Conservation (phyloP, 1,139 yeast genomes). For the Debaryomyces coudertii region DNA sequence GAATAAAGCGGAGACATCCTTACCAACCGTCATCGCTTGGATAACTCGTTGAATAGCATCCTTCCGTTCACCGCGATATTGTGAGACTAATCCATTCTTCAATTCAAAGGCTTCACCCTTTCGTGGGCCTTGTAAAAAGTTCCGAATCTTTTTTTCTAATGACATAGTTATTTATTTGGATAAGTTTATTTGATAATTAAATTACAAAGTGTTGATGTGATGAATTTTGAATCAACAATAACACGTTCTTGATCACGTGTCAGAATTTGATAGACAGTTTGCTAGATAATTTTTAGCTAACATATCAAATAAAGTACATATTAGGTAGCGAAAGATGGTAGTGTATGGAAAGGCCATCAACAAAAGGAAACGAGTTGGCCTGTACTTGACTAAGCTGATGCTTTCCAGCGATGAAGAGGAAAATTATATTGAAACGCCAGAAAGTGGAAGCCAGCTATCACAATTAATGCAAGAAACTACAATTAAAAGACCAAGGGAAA, state of each 20-base stretch:
- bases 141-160: slow-evolving; percentile 48
- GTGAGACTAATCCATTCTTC: slow-evolving; percentile 88
- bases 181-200: background rate
- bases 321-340: slow-evolving; percentile 7
- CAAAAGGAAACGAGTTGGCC: background rate
- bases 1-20: slow-evolving; percentile 91
- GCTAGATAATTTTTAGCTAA: background rate
- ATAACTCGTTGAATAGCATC: slow-evolving; percentile 97
- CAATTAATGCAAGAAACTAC: slow-evolving; percentile 9
- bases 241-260: background rate
- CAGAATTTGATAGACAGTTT: background rate
- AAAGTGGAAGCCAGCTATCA: background rate
- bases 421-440: background rate
- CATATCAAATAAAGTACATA: background rate
- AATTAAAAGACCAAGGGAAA: background rate
- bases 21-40: slow-evolving; percentile 99
- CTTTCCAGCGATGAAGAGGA: slow-evolving; percentile 16
- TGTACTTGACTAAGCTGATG: slow-evolving; percentile 1
- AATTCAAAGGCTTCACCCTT: slow-evolving; percentile 87
- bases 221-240: slow-evolving; percentile 2
- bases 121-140: slow-evolving; percentile 49
- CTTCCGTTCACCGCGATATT: slow-evolving; percentile 89
- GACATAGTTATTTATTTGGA: slow-evolving; percentile 29
- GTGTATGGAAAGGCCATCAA: slow-evolving; percentile 9
- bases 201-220: slow-evolving; percentile 4